Conservation (phyloP, 2,329 filamentous ascomycete species). For the Verticillium longisporum region DNA sequence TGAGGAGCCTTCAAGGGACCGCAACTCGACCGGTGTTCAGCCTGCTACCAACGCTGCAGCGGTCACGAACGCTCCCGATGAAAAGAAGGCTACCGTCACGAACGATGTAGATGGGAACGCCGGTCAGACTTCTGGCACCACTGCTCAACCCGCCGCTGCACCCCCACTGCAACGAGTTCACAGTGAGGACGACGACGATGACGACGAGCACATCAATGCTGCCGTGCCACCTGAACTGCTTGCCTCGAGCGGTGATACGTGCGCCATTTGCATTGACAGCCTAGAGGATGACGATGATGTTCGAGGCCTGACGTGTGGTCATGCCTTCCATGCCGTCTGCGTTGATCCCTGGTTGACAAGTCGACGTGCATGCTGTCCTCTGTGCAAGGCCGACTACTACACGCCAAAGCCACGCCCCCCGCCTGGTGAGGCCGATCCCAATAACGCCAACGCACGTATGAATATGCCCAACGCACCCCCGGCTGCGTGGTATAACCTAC, state of each 20-base stretch:
- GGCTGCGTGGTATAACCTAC: conserved; percentile 30
- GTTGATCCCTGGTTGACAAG: conserved; percentile 96
- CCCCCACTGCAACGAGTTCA: conserved; percentile 30
- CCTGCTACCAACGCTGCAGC: conserved; percentile 20
- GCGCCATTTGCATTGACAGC: conserved; percentile 91
- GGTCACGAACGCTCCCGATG: neutral
- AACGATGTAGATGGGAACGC: conserved; percentile 14
- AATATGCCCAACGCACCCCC: conserved; percentile 38
- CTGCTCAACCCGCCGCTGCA: neutral
- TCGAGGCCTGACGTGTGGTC: conserved; percentile 89
- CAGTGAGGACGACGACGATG: conserved; percentile 57
- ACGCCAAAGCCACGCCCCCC: conserved; percentile 76
- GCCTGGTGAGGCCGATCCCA: conserved; percentile 31
- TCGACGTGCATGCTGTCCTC: conserved; percentile 87
- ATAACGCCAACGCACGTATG: conserved; percentile 32
- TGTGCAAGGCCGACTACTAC: conserved; percentile 98
- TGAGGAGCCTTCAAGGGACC: conserved; percentile 22
- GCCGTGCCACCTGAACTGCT: conserved; percentile 77
- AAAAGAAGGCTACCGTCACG: conserved; percentile 7
- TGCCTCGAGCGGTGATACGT: conserved; percentile 79
- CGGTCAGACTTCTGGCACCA: conserved; percentile 2
- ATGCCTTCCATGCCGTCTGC: conserved; percentile 94
- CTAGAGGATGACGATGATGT: conserved; percentile 95
- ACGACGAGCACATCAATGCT: conserved; percentile 76
- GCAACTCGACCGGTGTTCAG: conserved; percentile 33